Percentiles rank a stretch among this genome's conserved stretches.
Conservation (phyloP, 192 early-diverging fungal species). For the Rhizoclosmatium sp. region DNA sequence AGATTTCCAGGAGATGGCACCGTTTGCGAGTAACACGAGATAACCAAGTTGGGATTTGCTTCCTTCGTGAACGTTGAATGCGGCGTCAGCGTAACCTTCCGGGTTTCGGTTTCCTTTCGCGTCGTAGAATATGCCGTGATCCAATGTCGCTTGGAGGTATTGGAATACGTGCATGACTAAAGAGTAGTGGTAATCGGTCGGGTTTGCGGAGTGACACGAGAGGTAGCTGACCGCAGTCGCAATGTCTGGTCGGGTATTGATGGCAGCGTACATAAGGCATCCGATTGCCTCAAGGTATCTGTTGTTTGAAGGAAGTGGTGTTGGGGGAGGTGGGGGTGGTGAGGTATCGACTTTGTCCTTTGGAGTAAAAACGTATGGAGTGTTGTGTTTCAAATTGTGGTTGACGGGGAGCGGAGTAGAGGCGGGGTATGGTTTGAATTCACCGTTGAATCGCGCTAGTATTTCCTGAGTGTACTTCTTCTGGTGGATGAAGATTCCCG, state of each 20-base stretch:
- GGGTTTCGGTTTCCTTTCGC: neutral
- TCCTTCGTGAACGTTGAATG: neutral
- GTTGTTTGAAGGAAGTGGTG: neutral
- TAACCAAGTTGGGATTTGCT: slow-evolving; percentile 26
- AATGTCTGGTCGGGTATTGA: slow-evolving; percentile 25
- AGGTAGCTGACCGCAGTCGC: slow-evolving; percentile 10
- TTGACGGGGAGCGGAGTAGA: neutral
- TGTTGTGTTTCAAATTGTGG: neutral
- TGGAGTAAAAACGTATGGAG: too few relatives aligned
- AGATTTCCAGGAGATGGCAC: slow-evolving; percentile 29
- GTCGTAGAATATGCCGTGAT: slow-evolving; percentile 19
- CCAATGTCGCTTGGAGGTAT: neutral
- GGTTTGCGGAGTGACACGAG: neutral
- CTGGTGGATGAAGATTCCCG: slow-evolving; percentile 30
- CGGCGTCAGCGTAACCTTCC: slow-evolving; percentile 18
- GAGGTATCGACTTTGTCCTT: neutral
- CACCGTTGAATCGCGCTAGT: neutral
- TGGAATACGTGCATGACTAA: neutral
- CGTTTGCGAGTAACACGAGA: neutral
- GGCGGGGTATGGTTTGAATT: too few relatives aligned
- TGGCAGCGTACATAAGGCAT: slow-evolving; percentile 24
- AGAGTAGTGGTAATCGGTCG: neutral
- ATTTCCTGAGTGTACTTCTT: slow-evolving; percentile 17
- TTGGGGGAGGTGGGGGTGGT: neutral
- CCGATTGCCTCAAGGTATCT: slow-evolving; percentile 9